Evolutionary conservation across 441 rosid species (phyloP).

Genomic region (Corymbia citriodora): DNA sequence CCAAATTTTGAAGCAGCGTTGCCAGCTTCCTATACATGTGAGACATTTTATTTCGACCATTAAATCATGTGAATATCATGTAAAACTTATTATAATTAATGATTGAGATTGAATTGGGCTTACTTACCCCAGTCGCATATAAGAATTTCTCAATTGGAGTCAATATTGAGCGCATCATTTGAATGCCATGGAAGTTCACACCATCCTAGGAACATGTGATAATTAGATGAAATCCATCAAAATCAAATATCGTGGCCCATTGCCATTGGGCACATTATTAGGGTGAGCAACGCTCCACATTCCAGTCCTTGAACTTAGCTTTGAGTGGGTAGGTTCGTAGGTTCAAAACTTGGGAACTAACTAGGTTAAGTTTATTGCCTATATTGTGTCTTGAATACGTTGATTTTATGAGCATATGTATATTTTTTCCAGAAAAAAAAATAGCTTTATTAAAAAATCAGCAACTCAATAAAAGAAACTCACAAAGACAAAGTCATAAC

Average conservation of each 20-base stretch:
- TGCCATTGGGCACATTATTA: neutral
- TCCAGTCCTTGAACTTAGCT: neutral
- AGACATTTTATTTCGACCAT: neutral
- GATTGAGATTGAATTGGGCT: neutral
- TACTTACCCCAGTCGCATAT: accelerated
- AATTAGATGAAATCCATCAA: neutral
- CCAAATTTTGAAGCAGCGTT: neutral
- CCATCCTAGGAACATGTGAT: neutral
- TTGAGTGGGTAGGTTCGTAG: neutral
- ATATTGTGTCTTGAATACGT: neutral
- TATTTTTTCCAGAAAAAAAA: neutral
- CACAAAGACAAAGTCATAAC: neutral
- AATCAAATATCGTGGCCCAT: neutral
- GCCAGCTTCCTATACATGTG: no score
- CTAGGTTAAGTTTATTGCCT: neutral
- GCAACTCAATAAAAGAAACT: neutral
- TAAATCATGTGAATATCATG: neutral
- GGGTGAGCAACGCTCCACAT: neutral
- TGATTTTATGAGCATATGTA: neutral
- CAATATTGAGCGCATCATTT: neutral
- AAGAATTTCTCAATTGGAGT: neutral
- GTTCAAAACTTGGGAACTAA: neutral
- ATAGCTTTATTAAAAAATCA: neutral
- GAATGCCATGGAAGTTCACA: neutral
- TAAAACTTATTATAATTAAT: no score